Conservation (phyloP, 345 rosid genomes). For the Eucalyptus viminalis region DNA sequence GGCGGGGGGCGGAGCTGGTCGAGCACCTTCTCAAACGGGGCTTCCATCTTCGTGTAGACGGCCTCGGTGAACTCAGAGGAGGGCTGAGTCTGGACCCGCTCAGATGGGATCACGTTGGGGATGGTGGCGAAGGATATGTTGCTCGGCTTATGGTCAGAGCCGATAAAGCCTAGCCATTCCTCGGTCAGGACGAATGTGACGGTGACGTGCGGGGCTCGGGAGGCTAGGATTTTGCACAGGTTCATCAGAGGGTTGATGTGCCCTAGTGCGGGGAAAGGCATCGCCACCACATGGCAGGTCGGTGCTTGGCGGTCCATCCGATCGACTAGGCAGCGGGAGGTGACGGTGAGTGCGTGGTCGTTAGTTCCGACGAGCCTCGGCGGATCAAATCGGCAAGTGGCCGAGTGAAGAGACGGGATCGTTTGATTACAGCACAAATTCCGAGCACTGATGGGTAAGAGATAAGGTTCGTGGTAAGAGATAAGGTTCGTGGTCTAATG, state of each 20-base stretch:
- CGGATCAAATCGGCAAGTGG: neutral
- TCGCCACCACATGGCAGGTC: slow-evolving; percentile 1
- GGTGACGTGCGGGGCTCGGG: neutral
- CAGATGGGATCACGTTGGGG: slow-evolving; percentile 39
- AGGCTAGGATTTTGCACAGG: slow-evolving; percentile 13
- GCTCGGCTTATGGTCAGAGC: slow-evolving; percentile 6
- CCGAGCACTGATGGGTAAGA: neutral
- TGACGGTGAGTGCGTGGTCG: neutral
- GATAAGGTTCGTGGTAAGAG: neutral
- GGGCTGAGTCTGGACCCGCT: slow-evolving; percentile 10
- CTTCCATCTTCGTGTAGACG: slow-evolving; percentile 20
- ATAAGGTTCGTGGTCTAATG: neutral
- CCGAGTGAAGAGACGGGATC: neutral
- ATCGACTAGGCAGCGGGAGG: neutral
- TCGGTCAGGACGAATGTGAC: slow-evolving; percentile 5
- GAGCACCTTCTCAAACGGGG: slow-evolving; percentile 14
- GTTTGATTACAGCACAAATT: too few species aligned
- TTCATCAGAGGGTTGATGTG: slow-evolving; percentile 26
- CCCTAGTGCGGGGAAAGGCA: slow-evolving; percentile 18
- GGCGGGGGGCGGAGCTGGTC: neutral
- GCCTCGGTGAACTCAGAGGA: slow-evolving; percentile 17
- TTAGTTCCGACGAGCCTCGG: neutral
- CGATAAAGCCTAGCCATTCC: neutral
- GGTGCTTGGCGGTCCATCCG: neutral
- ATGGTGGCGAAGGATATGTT: slow-evolving; percentile 14